A percentile compares a stretch with the other conserved stretches of the same genome.
Evolutionary conservation across 192 early-diverging fungal genomes (phyloP).

Genomic region (Backusella luteola): DNA sequence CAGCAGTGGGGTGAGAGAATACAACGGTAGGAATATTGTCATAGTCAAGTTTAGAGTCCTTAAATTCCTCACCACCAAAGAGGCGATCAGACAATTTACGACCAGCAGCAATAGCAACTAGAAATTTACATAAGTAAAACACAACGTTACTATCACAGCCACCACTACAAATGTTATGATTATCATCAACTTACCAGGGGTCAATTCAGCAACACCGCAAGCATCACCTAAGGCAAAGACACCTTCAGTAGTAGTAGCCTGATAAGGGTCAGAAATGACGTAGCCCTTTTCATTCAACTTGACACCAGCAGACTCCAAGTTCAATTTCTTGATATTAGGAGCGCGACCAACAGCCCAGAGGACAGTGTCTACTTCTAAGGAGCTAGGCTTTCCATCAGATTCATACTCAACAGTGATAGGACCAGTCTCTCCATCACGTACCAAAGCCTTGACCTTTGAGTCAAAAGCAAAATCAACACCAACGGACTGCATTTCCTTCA

Average conservation of each 20-base stretch:
- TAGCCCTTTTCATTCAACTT: slow-evolving; percentile 65
- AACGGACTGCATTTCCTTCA: slow-evolving; percentile 69
- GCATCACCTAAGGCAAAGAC: slow-evolving; percentile 95
- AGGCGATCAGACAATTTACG: slow-evolving; percentile 86
- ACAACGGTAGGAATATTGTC: slow-evolving; percentile 93
- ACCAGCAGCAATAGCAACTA: slow-evolving; percentile 94
- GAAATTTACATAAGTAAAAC: not conserved
- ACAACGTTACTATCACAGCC: not conserved
- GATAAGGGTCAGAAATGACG: slow-evolving; percentile 84
- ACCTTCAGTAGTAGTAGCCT: slow-evolving; percentile 68
- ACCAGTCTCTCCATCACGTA: slow-evolving; percentile 44
- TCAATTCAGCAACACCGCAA: slow-evolving; percentile 87
- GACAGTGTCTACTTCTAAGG: slow-evolving; percentile 75
- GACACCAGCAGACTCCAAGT: slow-evolving; percentile 64
- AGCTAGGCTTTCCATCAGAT: slow-evolving; percentile 36
- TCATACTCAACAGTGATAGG: slow-evolving; percentile 55
- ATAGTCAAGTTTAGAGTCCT: slow-evolving; percentile 85
- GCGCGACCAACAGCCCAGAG: slow-evolving; percentile 91
- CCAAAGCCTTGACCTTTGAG: slow-evolving; percentile 61
- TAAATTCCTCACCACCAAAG: slow-evolving; percentile 77
- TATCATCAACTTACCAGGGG: slow-evolving; percentile 60
- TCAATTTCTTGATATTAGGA: slow-evolving; percentile 73
- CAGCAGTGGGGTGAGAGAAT: slow-evolving; percentile 90
- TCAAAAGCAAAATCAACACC: slow-evolving; percentile 82
- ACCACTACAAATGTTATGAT: not conserved